A percentile compares a stretch with the other conserved stretches of the same genome.
phyloP scores from a whole-genome alignment of 805 yeast genomes.

The Monosporozyma servazzii region DNA sequence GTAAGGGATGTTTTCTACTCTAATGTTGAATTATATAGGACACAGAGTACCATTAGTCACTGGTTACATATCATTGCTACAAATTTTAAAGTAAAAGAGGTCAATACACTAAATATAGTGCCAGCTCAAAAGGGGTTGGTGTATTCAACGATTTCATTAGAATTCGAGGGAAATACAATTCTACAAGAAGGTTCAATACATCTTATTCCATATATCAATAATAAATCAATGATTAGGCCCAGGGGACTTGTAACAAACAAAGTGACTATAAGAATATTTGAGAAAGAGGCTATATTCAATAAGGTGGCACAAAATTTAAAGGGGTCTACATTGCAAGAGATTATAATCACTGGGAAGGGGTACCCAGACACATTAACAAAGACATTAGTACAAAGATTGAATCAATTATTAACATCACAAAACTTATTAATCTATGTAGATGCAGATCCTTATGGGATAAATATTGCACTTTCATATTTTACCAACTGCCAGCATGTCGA shows the following conservation, averaged over 20 bases:
- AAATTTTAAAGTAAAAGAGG: slow-evolving; percentile 30
- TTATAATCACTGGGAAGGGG: slow-evolving; percentile 59
- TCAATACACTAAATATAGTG: slow-evolving; percentile 37
- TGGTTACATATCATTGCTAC: slow-evolving; percentile 33
- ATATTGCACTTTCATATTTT: slow-evolving; percentile 21
- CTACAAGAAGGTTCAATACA: slow-evolving; percentile 11
- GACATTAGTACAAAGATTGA: slow-evolving; percentile 32
- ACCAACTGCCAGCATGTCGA: background rate
- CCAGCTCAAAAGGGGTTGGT: slow-evolving; percentile 59
- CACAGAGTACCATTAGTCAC: slow-evolving; percentile 37
- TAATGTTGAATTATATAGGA: slow-evolving; percentile 44
- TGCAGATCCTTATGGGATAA: slow-evolving; percentile 58
- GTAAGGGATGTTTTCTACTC: slow-evolving; percentile 53
- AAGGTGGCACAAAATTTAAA: slow-evolving; percentile 17
- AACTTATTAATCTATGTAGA: slow-evolving; percentile 45
- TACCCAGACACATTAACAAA: slow-evolving; percentile 55
- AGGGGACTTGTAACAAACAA: background rate
- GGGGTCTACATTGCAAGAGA: slow-evolving; percentile 10
- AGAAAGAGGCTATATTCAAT: slow-evolving; percentile 45
- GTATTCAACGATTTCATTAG: slow-evolving; percentile 13
- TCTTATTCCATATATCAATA: slow-evolving; percentile 36
- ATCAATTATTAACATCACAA: slow-evolving; percentile 9
- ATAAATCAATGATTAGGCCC: slow-evolving; percentile 8
- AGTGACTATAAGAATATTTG: slow-evolving; percentile 34
- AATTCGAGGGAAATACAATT: background rate